Percentiles rank a stretch among this genome's conserved stretches.
These are phyloP conservation scores for Aurifilum marmelostoma DNA, from an alignment of 2,329 filamentous ascomycete genomes.

Conservation along the genomic window DNA sequence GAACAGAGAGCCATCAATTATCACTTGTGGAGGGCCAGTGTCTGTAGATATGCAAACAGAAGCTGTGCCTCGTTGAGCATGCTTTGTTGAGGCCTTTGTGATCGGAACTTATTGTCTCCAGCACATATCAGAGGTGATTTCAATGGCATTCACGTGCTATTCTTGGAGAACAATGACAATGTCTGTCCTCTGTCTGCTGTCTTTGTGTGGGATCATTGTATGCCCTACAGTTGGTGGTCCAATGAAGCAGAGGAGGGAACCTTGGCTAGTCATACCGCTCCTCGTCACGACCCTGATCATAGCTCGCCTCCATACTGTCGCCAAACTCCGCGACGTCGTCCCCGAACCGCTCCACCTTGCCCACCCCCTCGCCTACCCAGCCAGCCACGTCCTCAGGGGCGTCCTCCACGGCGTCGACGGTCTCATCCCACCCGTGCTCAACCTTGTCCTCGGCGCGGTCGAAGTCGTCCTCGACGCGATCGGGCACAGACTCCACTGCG, in stretches of 20 bases:
- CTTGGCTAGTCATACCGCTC: constrained; percentile 22
- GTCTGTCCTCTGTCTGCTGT: not conserved
- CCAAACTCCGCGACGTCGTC: constrained; percentile 17
- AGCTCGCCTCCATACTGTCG: constrained; percentile 18
- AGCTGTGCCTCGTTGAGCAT: not conserved
- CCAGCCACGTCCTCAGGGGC: constrained; percentile 24
- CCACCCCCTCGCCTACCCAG: constrained; percentile 20
- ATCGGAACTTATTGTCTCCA: not conserved
- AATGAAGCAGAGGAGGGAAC: not conserved
- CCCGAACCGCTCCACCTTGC: constrained; percentile 23
- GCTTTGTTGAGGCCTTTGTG: constrained; percentile 13
- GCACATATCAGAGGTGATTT: not conserved
- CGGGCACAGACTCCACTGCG: constrained; percentile 19
- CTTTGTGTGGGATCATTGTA: not conserved
- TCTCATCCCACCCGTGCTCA: constrained; percentile 29
- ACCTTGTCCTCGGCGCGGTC: constrained; percentile 33
- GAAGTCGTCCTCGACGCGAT: constrained; percentile 17
- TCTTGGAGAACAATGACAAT: not conserved
- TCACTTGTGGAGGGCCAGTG: not conserved
- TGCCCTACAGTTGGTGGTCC: not conserved
- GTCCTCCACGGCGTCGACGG: constrained; percentile 22
- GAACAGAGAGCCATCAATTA: not conserved
- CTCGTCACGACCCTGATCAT: constrained; percentile 24
- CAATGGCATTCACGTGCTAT: not conserved
- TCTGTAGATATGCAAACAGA: not conserved